These are phyloP conservation scores for Paramecium tetraurelia DNA, from an alignment of 73 alveolate species.

Conservation along the genomic window DNA sequence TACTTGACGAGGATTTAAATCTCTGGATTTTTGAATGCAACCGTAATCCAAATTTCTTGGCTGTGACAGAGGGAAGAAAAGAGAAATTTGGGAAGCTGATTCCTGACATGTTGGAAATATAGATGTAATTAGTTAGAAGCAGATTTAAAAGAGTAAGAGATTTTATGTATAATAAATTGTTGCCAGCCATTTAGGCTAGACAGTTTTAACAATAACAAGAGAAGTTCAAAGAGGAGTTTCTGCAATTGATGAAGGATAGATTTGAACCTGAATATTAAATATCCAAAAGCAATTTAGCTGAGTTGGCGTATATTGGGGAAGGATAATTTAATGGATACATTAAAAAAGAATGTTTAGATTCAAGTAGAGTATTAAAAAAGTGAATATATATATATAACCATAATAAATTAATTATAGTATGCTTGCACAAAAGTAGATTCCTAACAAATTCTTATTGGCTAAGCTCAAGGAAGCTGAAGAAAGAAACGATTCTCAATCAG, in stretches of 20 bases:
- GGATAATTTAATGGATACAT: background rate
- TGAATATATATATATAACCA: background rate
- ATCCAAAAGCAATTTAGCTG: background rate
- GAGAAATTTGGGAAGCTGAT: slow-evolving; percentile 36
- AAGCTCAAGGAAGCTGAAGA: background rate
- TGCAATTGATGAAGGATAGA: slow-evolving; percentile 39
- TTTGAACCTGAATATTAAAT: slow-evolving; percentile 8
- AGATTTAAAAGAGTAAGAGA: slow-evolving; percentile 13
- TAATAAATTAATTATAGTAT: background rate
- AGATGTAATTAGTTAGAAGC: slow-evolving; percentile 28
- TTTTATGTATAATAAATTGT: background rate
- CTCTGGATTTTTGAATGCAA: slow-evolving; percentile 49
- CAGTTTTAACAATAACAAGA: background rate
- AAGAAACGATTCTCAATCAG: background rate
- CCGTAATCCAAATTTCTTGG: slow-evolving; percentile 40
- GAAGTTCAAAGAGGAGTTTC: background rate
- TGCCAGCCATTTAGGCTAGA: background rate
- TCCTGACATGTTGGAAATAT: slow-evolving; percentile 36
- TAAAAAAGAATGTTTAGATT: slow-evolving; percentile 5
- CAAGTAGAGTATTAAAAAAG: background rate
- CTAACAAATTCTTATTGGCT: background rate
- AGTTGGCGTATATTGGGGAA: slow-evolving; percentile 27
- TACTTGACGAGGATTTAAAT: background rate
- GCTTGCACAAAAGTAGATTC: background rate
- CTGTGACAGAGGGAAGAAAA: slow-evolving; percentile 44